Base-by-base conservation (phyloP, 2,329 filamentous ascomycete genomes). In the Claviceps digitariae region DNA sequence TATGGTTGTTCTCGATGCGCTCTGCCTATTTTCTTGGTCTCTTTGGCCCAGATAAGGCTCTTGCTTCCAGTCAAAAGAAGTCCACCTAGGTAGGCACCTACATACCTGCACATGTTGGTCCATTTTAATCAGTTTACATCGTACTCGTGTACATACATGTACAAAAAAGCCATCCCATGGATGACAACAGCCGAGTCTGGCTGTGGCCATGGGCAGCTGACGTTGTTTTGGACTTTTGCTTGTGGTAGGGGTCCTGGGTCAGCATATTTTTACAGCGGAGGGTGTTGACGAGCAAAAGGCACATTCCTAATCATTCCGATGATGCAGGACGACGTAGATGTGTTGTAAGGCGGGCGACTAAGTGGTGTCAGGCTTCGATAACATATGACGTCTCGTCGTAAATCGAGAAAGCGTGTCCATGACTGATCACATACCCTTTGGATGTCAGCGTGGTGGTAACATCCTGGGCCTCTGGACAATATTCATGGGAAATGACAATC, bases 11-110 rank as follows among this genome's bases (percentile, higher is more conserved):
- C 52, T 52, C 76, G 27, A 76, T 76, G 54, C 73, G 83, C 45
- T 69, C 75, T 20, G 68, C 73, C 17, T 86, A 84, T 63, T 67
- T 86, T 6, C 53, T 74, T 17, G 83, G 82, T 1, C 40, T 76
- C 2, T 84, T 86, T 67, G 82, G 81, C 3, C 67, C 71, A 5
- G 72, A 75, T 57, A 62, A 56, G 31, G 52, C 56, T 27, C 47
- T 50, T 41, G 52, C 49, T 7, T 31, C 41, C 15, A 46, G 47
- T 23, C 48, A 47, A 20, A 66, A 64, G 55, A 69, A 68, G 60
- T 57, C 47, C 13, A 51, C 50, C 27, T 68, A 52, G 60, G 36
- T n/a, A 38, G 36, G n/a, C n/a, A n/a, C n/a, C n/a, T n/a, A n/a
- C n/a, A n/a, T n/a, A n/a, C n/a, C n/a, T n/a, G n/a, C n/a, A n/a